phyloP scores from a whole-genome alignment of 2,329 filamentous ascomycete species.

The Fusarium siculi region DNA sequence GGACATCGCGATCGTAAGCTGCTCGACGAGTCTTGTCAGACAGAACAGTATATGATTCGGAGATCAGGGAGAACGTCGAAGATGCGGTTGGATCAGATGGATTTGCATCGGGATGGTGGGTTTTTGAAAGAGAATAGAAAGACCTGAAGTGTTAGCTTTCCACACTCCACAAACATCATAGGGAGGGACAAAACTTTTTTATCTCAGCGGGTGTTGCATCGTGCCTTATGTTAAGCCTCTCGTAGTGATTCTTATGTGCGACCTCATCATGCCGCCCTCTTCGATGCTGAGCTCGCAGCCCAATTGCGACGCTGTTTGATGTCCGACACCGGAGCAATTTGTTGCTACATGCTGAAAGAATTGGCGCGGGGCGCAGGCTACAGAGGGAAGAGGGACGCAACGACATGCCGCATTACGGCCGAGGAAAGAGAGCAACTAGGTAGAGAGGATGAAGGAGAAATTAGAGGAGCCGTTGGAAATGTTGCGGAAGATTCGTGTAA shows the following conservation, averaged over 20 bases:
- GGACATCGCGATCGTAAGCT: conserved; percentile 80
- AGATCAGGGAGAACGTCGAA: conserved; percentile 82
- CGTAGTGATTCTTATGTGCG: conserved; percentile 75
- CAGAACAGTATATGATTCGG: conserved; percentile 84
- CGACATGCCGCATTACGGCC: conserved; percentile 72
- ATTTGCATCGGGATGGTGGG: conserved; percentile 93
- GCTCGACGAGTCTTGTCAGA: conserved; percentile 78
- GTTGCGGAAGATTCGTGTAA: conserved; percentile 1
- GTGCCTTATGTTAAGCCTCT: conserved; percentile 77
- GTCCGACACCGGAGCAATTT: conserved; percentile 38
- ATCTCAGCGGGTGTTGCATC: conserved; percentile 80
- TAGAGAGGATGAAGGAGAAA: neutral
- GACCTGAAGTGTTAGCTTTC: conserved; percentile 55
- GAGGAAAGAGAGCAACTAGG: neutral
- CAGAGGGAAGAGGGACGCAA: conserved; percentile 52
- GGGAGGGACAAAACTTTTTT: conserved; percentile 72
- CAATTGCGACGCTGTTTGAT: neutral
- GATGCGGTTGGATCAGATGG: conserved; percentile 77
- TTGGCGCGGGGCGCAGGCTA: conserved; percentile 35
- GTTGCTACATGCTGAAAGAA: conserved; percentile 32
- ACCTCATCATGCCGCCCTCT: conserved; percentile 33
- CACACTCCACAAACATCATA: neutral
- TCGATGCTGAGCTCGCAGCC: conserved; percentile 23
- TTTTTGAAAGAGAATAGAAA: conserved; percentile 93
- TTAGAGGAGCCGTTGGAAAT: neutral